A percentile compares a stretch with the other conserved stretches of the same genome.
These are phyloP conservation scores for Mariannaea sp. DNA, from an alignment of 2,329 filamentous ascomycete genomes.

Conservation along the genomic window DNA sequence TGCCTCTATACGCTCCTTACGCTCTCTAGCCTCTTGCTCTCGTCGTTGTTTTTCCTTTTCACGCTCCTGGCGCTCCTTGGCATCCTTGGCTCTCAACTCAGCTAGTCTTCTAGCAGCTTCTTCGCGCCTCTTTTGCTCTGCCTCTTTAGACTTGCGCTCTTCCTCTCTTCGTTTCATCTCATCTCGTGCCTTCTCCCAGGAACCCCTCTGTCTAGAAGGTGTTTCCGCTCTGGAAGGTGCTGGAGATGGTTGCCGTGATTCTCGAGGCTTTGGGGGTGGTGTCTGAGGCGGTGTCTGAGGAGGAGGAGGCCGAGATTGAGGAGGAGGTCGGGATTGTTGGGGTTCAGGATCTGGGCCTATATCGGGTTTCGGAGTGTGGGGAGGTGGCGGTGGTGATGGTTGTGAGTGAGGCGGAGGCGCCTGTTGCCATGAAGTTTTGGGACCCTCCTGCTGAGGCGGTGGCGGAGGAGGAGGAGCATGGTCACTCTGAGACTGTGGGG, in stretches of 20 bases:
- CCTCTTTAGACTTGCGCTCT: slow-evolving; percentile 64
- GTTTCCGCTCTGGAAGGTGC: slow-evolving; percentile 34
- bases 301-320: slow-evolving; percentile 11
- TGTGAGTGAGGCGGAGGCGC: slow-evolving; percentile 36
- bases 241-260: slow-evolving; percentile 28
- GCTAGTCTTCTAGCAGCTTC: slow-evolving; percentile 58
- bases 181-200: slow-evolving; percentile 73
- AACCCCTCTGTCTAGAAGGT: slow-evolving; percentile 48
- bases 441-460: slow-evolving; percentile 41
- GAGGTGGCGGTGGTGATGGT: slow-evolving; percentile 23
- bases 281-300: slow-evolving; percentile 35
- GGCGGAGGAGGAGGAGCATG: too few species aligned
- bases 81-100: slow-evolving; percentile 62
- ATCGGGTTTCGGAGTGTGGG: slow-evolving; percentile 21
- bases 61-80: slow-evolving; percentile 51
- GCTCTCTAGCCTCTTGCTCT: slow-evolving; percentile 43
- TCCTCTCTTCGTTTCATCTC: slow-evolving; percentile 68
- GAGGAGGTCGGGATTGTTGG: slow-evolving; percentile 29
- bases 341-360: slow-evolving; percentile 30
- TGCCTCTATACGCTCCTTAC: slow-evolving; percentile 37
- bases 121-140: slow-evolving; percentile 63
- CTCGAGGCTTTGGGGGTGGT: slow-evolving; percentile 25
- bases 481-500: slow-evolving; percentile 44
- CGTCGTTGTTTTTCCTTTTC: slow-evolving; percentile 46
- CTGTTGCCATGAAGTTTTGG: slow-evolving; percentile 47